Evolutionary conservation across 306 rosid species (phyloP), one percentile per base, ranked within the genome.

Genomic region (Vicia faba): DNA sequence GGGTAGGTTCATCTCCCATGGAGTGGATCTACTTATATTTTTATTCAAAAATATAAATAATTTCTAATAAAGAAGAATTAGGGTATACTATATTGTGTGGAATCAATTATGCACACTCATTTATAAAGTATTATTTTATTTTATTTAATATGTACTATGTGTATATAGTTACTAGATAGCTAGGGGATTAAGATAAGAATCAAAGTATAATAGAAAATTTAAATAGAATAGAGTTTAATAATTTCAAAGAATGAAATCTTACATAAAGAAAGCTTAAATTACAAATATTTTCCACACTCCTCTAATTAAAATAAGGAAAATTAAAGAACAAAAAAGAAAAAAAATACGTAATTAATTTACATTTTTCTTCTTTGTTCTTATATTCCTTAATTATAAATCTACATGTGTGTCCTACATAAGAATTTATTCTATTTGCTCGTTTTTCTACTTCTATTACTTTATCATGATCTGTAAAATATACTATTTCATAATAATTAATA

Each of bases 1-100:
- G 20, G 68, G 72, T 63, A 49, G 89, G 88, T 86, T 92, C 96
- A 89, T 75, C 81, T 81, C 96, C 91, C 87, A 64, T 83, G 87
- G 93, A 84, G 68, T 69, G 66, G 69, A 16, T 46, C 15, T 20
- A 20, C 23, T 20, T 20, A 20, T 20, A 20, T 20, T 20, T 20
- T 20, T 20, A 20, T 20, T 20, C 1, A 2, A 15, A 46, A 46
- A 14, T 14, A 46, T 2, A 0, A 5, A 6, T 4, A 4, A 13
- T n/a, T 7, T 14, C 7, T 45, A 48, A 71, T 31, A 16, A 73
- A 63, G 43, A 4, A 62, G 39, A 20, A 5, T 36, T 39, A 36
- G 44, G 57, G 36, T 20, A 20, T 20, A 20, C n/a, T 64, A n/a
- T 51, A 25, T 35, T 77, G 61, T 69, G 90, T 74, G 84, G 85